Conservation (phyloP, 2,329 filamentous ascomycete species). For the Epichloe festucae region DNA sequence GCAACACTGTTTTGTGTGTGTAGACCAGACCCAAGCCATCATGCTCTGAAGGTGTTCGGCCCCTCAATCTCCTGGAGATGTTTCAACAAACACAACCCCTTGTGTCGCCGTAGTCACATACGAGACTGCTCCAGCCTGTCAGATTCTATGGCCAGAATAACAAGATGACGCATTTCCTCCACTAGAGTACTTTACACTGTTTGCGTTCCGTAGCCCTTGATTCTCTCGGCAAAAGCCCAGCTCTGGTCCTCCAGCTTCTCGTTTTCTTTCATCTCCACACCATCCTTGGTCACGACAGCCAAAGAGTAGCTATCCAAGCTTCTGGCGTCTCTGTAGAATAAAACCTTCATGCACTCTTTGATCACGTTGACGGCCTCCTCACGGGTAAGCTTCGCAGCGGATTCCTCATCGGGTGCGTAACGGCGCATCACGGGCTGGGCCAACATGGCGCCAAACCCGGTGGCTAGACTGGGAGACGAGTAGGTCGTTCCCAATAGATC, state of each 20-base stretch:
- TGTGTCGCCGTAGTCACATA: no score
- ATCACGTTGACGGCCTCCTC: conserved; percentile 72
- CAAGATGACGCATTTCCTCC: background rate
- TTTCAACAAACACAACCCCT: no score
- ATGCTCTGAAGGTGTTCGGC: no score
- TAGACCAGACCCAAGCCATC: no score
- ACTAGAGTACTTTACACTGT: conserved; percentile 23
- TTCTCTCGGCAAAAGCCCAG: conserved; percentile 94
- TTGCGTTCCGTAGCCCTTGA: conserved; percentile 91
- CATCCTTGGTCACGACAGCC: conserved; percentile 77
- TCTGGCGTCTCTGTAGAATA: conserved; percentile 93
- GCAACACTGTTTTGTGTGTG: no score
- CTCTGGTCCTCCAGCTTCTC: conserved; percentile 90
- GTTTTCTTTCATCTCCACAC: conserved; percentile 71
- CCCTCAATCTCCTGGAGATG: no score
- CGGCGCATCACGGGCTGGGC: conserved; percentile 84
- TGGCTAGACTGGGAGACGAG: conserved; percentile 75
- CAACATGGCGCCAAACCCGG: conserved; percentile 85
- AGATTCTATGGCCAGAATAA: background rate
- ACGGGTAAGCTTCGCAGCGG: conserved; percentile 55
- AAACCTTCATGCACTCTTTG: conserved; percentile 94
- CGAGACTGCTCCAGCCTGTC: background rate
- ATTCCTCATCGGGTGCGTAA: conserved; percentile 70
- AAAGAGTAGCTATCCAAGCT: conserved; percentile 86
- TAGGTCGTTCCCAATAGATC: conserved; percentile 92